Evolutionary conservation across 495 filamentous ascomycete genomes (phyloP).

Genomic region (Annulohypoxylon nitens): DNA sequence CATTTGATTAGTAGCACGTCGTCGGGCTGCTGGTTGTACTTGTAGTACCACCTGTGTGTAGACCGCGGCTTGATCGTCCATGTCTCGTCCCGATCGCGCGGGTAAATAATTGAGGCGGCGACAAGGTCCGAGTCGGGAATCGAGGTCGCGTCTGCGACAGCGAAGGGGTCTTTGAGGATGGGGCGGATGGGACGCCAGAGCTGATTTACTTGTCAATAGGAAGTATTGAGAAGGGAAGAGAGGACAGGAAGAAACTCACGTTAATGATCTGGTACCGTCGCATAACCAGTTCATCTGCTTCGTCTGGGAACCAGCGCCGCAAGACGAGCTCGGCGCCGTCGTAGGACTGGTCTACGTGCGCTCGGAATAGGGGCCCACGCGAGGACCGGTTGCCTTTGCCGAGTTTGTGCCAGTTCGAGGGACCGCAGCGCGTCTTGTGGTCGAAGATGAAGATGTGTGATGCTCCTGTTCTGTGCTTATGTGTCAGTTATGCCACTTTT

Average conservation of each 20-base stretch:
- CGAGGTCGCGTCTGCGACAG: constrained; percentile 69
- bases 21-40: constrained; percentile 70
- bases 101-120: constrained; percentile 74
- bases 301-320: constrained; percentile 65
- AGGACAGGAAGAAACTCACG: too few species aligned
- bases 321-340: constrained; percentile 68
- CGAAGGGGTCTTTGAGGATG: constrained; percentile 71
- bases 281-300: constrained; percentile 69
- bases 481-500: constrained; percentile 56
- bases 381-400: constrained; percentile 54
- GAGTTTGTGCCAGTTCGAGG: constrained; percentile 55
- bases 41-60: constrained; percentile 77
- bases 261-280: constrained; percentile 79
- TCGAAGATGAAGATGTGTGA: constrained; percentile 77
- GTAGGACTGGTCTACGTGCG: constrained; percentile 81
- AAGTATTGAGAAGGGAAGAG: too few species aligned
- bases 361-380: constrained; percentile 73
- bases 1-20: constrained; percentile 75
- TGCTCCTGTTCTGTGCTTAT: constrained; percentile 68
- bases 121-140: constrained; percentile 76
- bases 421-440: constrained; percentile 75
- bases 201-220: too few species aligned
- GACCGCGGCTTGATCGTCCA: constrained; percentile 72
- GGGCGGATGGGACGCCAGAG: constrained; percentile 76
- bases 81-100: constrained; percentile 75